Evolutionary conservation across 129 eudicot genomes (phyloP).

Genomic region (Rutidosis leptorrhynchoides): DNA sequence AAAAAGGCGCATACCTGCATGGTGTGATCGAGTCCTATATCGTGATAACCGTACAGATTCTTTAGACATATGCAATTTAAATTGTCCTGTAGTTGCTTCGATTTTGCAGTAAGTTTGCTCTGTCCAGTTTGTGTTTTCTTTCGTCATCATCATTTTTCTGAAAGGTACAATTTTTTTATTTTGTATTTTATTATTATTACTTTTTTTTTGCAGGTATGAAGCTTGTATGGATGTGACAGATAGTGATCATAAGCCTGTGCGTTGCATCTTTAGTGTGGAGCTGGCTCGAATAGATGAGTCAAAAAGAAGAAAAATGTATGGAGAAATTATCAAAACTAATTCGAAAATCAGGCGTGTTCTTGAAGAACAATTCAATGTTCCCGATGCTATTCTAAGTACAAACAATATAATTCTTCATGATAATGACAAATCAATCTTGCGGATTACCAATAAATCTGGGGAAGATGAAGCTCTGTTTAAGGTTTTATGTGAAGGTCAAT

Average conservation of each 20-base stretch:
- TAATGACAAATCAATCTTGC: constrained; percentile 64
- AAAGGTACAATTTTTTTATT: constrained; percentile 8
- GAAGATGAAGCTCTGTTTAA: constrained; percentile 57
- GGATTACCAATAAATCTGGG: constrained; percentile 76
- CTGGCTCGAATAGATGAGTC: constrained; percentile 92
- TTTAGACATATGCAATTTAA: constrained; percentile 69
- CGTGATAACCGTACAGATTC: constrained; percentile 81
- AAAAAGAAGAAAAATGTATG: constrained; percentile 71
- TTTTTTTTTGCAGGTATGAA: constrained; percentile 75
- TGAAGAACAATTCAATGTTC: constrained; percentile 54
- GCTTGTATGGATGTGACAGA: constrained; percentile 99
- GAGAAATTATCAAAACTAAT: constrained; percentile 67
- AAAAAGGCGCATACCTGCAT: constrained; percentile 95
- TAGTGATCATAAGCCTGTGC: constrained; percentile 98
- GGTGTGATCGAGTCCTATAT: constrained; percentile 90
- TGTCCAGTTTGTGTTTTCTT: not conserved
- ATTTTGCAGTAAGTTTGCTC: constrained; percentile 62
- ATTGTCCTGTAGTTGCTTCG: constrained; percentile 77
- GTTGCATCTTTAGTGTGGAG: constrained; percentile 78
- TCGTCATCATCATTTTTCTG: constrained; percentile 8
- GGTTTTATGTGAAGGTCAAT: constrained; percentile 77
- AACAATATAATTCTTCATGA: constrained; percentile 91
- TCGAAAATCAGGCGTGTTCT: constrained; percentile 53
- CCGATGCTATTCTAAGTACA: constrained; percentile 82
- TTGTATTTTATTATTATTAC: no score